A percentile compares a stretch with the other conserved stretches of the same genome.
Conservation (phyloP, 805 yeast species). For the Saccharomycopsis fodiens region DNA sequence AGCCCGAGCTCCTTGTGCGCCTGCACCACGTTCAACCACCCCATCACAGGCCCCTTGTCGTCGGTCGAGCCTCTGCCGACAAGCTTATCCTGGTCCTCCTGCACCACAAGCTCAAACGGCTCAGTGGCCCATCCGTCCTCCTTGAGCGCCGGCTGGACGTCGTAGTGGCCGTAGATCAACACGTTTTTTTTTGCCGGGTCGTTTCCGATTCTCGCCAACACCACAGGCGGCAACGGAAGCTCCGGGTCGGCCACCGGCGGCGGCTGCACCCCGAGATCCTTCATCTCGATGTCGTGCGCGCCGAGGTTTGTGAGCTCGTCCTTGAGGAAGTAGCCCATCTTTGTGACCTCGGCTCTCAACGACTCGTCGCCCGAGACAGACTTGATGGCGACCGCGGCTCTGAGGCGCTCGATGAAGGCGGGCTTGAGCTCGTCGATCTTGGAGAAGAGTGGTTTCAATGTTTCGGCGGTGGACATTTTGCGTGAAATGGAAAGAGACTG, state of each 20-base stretch:
- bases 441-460: constrained; percentile 31
- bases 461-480: too few relatives aligned
- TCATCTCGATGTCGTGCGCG: constrained; percentile 73
- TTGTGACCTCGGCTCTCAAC: constrained; percentile 80
- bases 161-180: constrained; percentile 93
- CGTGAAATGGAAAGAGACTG: too few relatives aligned
- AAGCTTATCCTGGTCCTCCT: constrained; percentile 59
- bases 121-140: constrained; percentile 97
- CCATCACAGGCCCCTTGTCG: constrained; percentile 96
- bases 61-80: constrained; percentile 95
- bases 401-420: constrained; percentile 59
- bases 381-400: constrained; percentile 86
- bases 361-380: constrained; percentile 90
- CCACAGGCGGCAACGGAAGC: constrained; percentile 85
- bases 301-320: constrained; percentile 65
- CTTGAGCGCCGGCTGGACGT: constrained; percentile 89
- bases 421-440: constrained; percentile 74
- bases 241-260: constrained; percentile 70
- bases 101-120: constrained; percentile 66
- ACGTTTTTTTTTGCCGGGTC: constrained; percentile 84
- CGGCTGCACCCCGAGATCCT: constrained; percentile 82
- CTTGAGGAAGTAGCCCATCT: constrained; percentile 79
- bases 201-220: constrained; percentile 79
- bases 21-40: constrained; percentile 90
- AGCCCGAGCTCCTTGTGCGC: constrained; percentile 81